Evolutionary conservation across 495 filamentous ascomycete species (phyloP), one percentile per base, ranked within the genome.

Genomic region (Trypethelium eluteriae): DNA sequence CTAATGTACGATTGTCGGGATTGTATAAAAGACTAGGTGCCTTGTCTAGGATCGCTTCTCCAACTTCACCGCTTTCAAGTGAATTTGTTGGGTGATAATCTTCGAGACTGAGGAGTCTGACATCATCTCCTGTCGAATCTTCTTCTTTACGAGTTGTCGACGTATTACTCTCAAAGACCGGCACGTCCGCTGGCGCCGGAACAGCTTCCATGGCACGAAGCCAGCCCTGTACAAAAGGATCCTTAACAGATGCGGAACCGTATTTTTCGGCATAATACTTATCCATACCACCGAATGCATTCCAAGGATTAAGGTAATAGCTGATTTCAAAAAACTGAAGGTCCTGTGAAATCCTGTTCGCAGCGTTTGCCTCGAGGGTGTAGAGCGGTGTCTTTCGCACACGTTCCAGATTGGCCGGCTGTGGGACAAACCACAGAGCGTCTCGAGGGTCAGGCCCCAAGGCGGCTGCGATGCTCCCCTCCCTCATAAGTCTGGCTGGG

Each of bases 221-320:
- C 53, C 53, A 59, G 32, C 32, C 11, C 53, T 59, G 53, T 14
- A 59, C 53, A 36, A 59, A 59, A 32, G 25, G 53, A 36, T 59
- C 53, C 7, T 59, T 59, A 59, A 6, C 32, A 7, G 53, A 18
- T 7, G 53, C 32, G 6, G 7, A 6, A 35, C 53, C 53, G 14
- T 59, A 59, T 36, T 59, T 59, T 6, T 9, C 3, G 14, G 53
- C 32, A 59, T 59, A 59, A 36, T 59, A 59, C 18, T 59, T 14
- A 36, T 36, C 53, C 53, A 59, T 59, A 2, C 25, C 53, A 9
- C 53, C 32, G 7, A 2, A 59, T 59, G 6, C 53, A 2, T 7
- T 14, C 53, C 32, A 9, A 35, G 32, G 25, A 36, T 59, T 9
- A 5, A 59, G 32, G 53, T 35, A 35, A 36, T 6, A 7, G 0